Base-by-base conservation (phyloP, 768 basidiomycete genomes). In the Kwoniella dejecticola region DNA sequence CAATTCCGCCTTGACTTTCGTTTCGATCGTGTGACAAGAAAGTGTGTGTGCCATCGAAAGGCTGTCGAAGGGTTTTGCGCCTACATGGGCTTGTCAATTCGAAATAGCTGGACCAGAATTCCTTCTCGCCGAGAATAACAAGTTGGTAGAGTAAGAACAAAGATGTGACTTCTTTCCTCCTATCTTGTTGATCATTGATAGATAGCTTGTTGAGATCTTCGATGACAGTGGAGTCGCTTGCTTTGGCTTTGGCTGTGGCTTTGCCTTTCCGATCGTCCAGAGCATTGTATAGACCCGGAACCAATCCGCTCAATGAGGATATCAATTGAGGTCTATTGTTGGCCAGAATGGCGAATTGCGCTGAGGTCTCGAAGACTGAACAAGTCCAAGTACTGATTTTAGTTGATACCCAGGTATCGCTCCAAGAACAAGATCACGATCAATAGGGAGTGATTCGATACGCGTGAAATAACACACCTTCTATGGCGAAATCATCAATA, bases 401-500 rank as follows among this genome's bases (percentile, higher is more conserved):
- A 36, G 33, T 36, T 36, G 15, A 15, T 36, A 36, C 15, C 15
- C 7, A 7, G 33, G n/a, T n/a, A n/a, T n/a, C 15, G 15, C 33
- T 36, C 15, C 33, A 36, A n/a, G n/a, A n/a, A 38, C 36, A 38
- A 8, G 8, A 38, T 38, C 12, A 42, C 19, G 17, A 42, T n/a
- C 19, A 42, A 19, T 19, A 42, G 6, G 10, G 41, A 11, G 17
- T 42, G 11, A 42, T 42, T 13, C 5, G 41, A 42, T 42, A 8
- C 17, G 36, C n/a, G n/a, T n/a, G n/a, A n/a, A n/a, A n/a, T 38
- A 38, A 38, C 36, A 38, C 26, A 76, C 77, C 77, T 63, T 76
- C 70, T 15, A 78, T 66, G 10, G 77, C 71, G 46, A 78, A 78
- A 1, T 15, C 47, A 60, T 78, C 77, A 13, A 74, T 60, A 19